A percentile compares a stretch with the other conserved stretches of the same genome.
Evolutionary conservation across 106 monocot genomes (phyloP).

Genomic region (Dendrobium nobile): DNA sequence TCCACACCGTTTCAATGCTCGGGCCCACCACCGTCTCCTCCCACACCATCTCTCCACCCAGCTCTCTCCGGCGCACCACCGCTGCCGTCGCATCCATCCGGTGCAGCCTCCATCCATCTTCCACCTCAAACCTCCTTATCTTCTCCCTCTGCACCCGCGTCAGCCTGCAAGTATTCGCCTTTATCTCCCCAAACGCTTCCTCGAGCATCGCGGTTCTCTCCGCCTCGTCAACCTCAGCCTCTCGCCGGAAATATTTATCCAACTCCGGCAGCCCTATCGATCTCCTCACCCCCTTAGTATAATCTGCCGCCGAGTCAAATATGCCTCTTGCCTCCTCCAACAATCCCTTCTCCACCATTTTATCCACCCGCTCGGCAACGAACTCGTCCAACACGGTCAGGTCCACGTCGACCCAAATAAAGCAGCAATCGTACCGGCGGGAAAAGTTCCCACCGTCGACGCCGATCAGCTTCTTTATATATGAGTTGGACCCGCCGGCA

Average conservation of each 20-base stretch:
- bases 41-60: slow-evolving; percentile 16
- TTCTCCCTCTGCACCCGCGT: slow-evolving; percentile 44
- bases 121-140: slow-evolving; percentile 31
- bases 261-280: slow-evolving; percentile 41
- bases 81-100: slow-evolving; percentile 55
- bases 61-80: slow-evolving; percentile 15
- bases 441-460: slow-evolving; percentile 25
- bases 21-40: slow-evolving; percentile 19
- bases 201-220: slow-evolving; percentile 10
- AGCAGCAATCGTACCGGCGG: slow-evolving; percentile 39
- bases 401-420: slow-evolving; percentile 58
- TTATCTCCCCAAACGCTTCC: slow-evolving; percentile 37
- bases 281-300: slow-evolving; percentile 14
- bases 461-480: slow-evolving; percentile 43
- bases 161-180: slow-evolving; percentile 55
- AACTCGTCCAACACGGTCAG: slow-evolving; percentile 16
- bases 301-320: slow-evolving; percentile 12
- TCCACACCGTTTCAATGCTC: slow-evolving; percentile 21
- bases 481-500: slow-evolving; percentile 71
- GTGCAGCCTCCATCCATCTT: slow-evolving; percentile 44
- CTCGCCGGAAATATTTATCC: slow-evolving; percentile 26
- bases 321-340: slow-evolving; percentile 29
- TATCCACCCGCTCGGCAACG: slow-evolving; percentile 29
- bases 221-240: slow-evolving; percentile 8
- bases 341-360: slow-evolving; percentile 32